A percentile compares a stretch with the other conserved stretches of the same genome.
Evolutionary conservation across 768 basidiomycete species (phyloP).

Genomic region (Boletus tomentosulus): DNA sequence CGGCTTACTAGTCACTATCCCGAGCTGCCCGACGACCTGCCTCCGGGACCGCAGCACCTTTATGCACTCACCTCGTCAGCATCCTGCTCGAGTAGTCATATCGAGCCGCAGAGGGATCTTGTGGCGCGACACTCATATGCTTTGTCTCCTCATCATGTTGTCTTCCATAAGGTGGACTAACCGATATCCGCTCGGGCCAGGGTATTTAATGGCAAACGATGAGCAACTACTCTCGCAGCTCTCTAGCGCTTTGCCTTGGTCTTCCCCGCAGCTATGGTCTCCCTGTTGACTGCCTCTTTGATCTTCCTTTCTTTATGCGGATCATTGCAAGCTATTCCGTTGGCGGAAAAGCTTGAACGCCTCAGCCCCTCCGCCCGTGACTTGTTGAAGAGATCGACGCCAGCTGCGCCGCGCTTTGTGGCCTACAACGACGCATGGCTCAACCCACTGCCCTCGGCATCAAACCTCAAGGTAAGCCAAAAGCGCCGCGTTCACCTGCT

Average conservation of each 20-base stretch:
- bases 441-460: constrained; percentile 40
- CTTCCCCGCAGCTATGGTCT: constrained; percentile 9
- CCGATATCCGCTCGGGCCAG: background rate
- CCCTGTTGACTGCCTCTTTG: constrained; percentile 5
- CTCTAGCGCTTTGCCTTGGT: no score
- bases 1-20: no score
- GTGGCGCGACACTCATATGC: no score
- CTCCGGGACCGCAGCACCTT: no score
- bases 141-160: background rate
- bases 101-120: no score
- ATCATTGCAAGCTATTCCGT: constrained; percentile 11
- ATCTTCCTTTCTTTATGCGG: constrained; percentile 7
- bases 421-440: constrained; percentile 41
- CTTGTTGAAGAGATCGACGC: constrained; percentile 21
- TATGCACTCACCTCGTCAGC: no score
- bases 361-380: constrained; percentile 21
- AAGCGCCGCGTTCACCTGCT: rapidly evolving
- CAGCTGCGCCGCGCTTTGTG: constrained; percentile 47
- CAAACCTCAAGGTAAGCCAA: constrained; percentile 39
- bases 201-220: constrained; percentile 17
- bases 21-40: no score
- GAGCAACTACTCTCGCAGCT: background rate
- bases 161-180: constrained; percentile 2
- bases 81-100: no score
- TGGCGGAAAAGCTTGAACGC: constrained; percentile 20